Percentiles rank a stretch among this genome's conserved stretches.
phyloP scores from a whole-genome alignment of 2,329 filamentous ascomycete genomes.

The Blumeriella jaapii region DNA sequence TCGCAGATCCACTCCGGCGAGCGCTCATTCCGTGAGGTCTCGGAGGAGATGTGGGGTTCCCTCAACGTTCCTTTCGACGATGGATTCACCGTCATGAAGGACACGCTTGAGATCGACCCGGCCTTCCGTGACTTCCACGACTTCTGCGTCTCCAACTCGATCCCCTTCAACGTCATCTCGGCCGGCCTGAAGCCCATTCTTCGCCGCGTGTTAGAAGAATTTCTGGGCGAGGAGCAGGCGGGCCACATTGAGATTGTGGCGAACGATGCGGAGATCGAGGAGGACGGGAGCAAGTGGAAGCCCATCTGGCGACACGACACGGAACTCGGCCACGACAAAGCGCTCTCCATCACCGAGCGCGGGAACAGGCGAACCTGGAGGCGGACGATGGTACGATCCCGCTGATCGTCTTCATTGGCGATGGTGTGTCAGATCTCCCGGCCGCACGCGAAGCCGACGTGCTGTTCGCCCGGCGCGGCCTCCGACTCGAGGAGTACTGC shows the following conservation, averaged over 20 bases:
- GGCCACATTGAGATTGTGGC: constrained; percentile 54
- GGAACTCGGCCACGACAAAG: constrained; percentile 56
- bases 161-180: constrained; percentile 60
- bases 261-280: constrained; percentile 50
- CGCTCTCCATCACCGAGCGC: constrained; percentile 48
- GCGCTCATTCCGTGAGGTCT: constrained; percentile 57
- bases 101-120: constrained; percentile 49
- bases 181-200: constrained; percentile 56
- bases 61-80: constrained; percentile 56
- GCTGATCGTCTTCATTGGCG: constrained; percentile 58
- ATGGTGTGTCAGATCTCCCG: constrained; percentile 56
- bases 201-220: constrained; percentile 48
- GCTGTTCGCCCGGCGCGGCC: constrained; percentile 53
- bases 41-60: constrained; percentile 61
- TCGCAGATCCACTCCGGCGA: constrained; percentile 53
- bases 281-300: constrained; percentile 49
- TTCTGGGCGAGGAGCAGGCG: constrained; percentile 48
- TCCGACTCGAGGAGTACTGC: constrained; percentile 56
- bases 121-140: constrained; percentile 53
- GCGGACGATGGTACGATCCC: constrained; percentile 51
- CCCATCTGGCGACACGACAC: constrained; percentile 56
- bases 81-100: constrained; percentile 53
- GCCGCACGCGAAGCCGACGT: constrained; percentile 56
- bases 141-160: constrained; percentile 49
- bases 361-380: constrained; percentile 39